phyloP scores from a whole-genome alignment of 257 asterid genomes.

The Dorcoceras hygrometricum region DNA sequence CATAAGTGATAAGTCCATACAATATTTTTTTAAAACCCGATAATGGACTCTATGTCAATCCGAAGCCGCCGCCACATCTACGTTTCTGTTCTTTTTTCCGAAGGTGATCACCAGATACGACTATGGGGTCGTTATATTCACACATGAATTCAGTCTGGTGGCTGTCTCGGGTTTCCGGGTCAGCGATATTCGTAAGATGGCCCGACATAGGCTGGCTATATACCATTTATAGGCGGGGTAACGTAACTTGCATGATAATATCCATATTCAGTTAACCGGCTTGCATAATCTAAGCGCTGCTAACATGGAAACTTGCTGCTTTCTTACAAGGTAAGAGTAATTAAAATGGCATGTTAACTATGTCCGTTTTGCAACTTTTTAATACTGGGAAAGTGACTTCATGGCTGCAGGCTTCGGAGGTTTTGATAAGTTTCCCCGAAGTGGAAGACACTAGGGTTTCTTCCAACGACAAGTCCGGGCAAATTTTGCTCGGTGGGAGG shows the following conservation, averaged over 20 bases:
- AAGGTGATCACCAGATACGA: conserved; percentile 60
- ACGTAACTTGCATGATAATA: conserved; percentile 53
- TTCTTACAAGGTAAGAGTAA: conserved; percentile 67
- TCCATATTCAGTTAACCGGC: conserved; percentile 63
- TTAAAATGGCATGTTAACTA: too few species aligned
- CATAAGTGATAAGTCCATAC: too few species aligned
- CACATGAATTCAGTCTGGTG: conserved; percentile 68
- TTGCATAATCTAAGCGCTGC: conserved; percentile 42
- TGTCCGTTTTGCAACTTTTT: too few species aligned
- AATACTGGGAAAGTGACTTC: too few species aligned
- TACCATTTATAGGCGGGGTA: conserved; percentile 60
- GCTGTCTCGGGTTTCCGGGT: conserved; percentile 76
- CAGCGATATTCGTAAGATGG: conserved; percentile 43
- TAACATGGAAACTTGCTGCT: conserved; percentile 52
- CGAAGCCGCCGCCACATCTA: conserved; percentile 50
- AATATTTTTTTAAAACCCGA: too few species aligned
- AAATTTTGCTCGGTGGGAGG: too few species aligned
- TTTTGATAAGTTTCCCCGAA: too few species aligned
- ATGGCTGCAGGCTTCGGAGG: too few species aligned
- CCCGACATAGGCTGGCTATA: conserved; percentile 61
- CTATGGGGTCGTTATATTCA: conserved; percentile 68
- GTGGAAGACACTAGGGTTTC: too few species aligned
- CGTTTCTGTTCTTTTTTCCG: conserved; percentile 66
- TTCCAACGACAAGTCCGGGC: too few species aligned
- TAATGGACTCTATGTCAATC: not conserved